Conservation (phyloP, 179 eudicot genomes). For the Patellifolia procumbens region DNA sequence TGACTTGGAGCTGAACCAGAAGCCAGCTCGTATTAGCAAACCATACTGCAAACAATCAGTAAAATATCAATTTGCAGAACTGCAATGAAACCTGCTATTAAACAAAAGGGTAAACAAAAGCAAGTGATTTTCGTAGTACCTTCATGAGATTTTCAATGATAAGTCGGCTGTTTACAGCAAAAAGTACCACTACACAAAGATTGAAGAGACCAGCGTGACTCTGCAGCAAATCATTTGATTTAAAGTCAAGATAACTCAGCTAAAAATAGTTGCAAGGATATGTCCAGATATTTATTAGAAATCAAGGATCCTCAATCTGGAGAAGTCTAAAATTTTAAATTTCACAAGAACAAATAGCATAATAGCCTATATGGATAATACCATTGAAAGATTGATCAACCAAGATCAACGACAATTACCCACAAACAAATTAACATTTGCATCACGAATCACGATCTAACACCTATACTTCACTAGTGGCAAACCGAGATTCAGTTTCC, state of each 20-base stretch:
- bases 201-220: conserved; percentile 99
- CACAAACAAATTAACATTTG: background rate
- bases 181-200: conserved; percentile 95
- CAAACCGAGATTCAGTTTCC: background rate
- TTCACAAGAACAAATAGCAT: background rate
- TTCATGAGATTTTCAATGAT: conserved; percentile 98
- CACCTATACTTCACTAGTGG: background rate
- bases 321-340: background rate
- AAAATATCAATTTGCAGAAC: conserved; percentile 9
- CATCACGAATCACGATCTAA: background rate
- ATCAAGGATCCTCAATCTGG: background rate
- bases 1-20: conserved; percentile 92
- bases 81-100: background rate
- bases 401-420: background rate
- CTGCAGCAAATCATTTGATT: conserved; percentile 41
- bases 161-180: conserved; percentile 95
- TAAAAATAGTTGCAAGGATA: background rate
- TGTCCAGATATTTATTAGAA: background rate
- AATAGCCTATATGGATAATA: background rate
- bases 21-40: conserved; percentile 75
- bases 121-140: conserved; percentile 40
- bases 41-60: conserved; percentile 73
- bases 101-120: conserved; percentile 10
- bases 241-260: conserved; percentile 4
- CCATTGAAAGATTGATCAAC: background rate